A percentile compares a stretch with the other conserved stretches of the same genome.
Conservation (phyloP, 116 monocot genomes). For the Papilionanthe hybrid region DNA sequence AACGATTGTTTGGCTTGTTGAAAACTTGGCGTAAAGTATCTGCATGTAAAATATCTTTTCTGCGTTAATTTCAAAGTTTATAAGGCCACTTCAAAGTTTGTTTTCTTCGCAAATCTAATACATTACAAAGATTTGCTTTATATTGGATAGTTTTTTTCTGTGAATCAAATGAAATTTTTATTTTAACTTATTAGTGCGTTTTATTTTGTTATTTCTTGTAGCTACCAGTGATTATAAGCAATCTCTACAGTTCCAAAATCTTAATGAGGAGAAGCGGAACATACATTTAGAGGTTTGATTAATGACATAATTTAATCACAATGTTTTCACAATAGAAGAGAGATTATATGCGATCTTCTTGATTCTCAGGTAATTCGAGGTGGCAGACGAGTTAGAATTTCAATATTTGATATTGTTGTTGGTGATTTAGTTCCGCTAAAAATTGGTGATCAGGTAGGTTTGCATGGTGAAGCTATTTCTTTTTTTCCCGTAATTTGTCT, state of each 20-base stretch:
- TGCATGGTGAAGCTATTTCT: not conserved
- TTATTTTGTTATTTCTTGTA: conserved; percentile 14
- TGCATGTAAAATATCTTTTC: not conserved
- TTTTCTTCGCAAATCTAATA: not conserved
- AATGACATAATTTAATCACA: not conserved
- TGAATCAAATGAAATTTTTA: not conserved
- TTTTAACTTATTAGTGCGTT: not conserved
- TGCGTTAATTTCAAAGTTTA: not conserved
- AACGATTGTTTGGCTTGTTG: not conserved
- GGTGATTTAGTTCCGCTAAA: conserved; percentile 68
- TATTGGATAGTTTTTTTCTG: not conserved
- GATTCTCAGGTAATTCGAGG: conserved; percentile 46
- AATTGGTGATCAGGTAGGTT: conserved; percentile 65
- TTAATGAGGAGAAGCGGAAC: conserved; percentile 57
- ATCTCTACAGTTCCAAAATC: conserved; percentile 55
- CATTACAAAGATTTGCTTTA: not conserved
- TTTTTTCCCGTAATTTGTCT: not conserved
- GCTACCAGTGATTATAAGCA: conserved; percentile 68
- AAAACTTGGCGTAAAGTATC: not conserved
- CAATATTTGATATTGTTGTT: conserved; percentile 74
- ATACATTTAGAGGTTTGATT: conserved; percentile 53
- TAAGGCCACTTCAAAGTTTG: not conserved
- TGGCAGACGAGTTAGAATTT: conserved; percentile 42
- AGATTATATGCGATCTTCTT: conserved; percentile 1
- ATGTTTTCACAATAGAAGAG: not conserved